These are phyloP conservation scores for Psilocybe subaeruginosa DNA, from an alignment of 768 basidiomycete genomes.

Conservation along the genomic window DNA sequence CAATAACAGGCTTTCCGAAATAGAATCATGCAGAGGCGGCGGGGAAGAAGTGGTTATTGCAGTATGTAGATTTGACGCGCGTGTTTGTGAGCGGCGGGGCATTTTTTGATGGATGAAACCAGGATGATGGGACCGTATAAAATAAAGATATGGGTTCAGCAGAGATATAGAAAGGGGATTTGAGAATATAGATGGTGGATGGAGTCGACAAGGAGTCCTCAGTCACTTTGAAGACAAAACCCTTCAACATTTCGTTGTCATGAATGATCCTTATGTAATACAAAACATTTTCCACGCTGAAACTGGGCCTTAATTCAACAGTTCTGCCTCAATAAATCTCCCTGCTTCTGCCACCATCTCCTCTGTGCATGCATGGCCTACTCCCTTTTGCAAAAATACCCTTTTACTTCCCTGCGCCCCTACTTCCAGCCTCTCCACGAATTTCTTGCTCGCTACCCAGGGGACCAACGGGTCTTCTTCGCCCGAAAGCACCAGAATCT, in stretches of 20 bases:
- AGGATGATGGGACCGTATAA: neutral
- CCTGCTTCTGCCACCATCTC: constrained; percentile 59
- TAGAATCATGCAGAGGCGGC: constrained; percentile 28
- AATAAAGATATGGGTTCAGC: neutral
- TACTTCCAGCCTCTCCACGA: constrained; percentile 58
- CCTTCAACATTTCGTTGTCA: constrained; percentile 25
- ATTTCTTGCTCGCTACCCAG: constrained; percentile 55
- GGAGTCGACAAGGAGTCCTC: neutral
- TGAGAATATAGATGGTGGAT: neutral
- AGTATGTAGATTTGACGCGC: constrained; percentile 31
- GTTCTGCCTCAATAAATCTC: constrained; percentile 31
- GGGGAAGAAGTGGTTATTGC: constrained; percentile 29
- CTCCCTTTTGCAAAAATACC: constrained; percentile 53
- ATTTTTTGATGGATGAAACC: constrained; percentile 30
- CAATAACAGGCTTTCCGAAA: constrained; percentile 42
- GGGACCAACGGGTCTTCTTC: constrained; percentile 69
- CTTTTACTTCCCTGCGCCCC: constrained; percentile 58
- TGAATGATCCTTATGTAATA: constrained; percentile 25
- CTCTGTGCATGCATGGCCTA: constrained; percentile 65
- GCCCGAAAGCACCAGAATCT: constrained; percentile 74
- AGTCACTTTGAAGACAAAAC: constrained; percentile 13
- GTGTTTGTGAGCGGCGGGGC: constrained; percentile 60
- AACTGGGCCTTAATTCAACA: constrained; percentile 11
- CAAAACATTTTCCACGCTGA: constrained; percentile 1
- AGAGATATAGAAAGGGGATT: neutral